Base-by-base conservation (phyloP, 257 asterid species). In the Apocynum venetum region DNA sequence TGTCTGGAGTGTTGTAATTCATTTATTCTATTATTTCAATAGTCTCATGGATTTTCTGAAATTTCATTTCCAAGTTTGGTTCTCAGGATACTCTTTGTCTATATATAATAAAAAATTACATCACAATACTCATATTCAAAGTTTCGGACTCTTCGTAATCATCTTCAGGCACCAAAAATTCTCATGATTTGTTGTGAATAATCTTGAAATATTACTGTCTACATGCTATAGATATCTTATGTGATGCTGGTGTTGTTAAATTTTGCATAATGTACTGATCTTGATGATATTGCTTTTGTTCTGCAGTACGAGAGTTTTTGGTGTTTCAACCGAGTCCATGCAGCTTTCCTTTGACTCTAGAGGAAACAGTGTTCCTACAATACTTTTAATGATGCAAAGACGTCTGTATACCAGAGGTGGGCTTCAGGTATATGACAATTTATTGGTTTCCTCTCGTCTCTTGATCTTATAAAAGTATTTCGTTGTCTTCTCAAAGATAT, bases 291-390 rank as follows among this genome's bases (percentile, higher is more conserved):
- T 65, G 59, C 60, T 46, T 53, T 73, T 75, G 11, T 64, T 76
- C 9, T 81, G 52, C 73, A 93, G 97, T 79, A 86, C 97, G 36
- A 85, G 94, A 77, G 98, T 89, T 14, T 93, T 93, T 78, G 98
- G 98, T 48, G 98, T 93, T 79, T 93, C 98, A 47, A 91, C 93
- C 2, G 96, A 93, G 77, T 93, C 97, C 2, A 93, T 93, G 98
- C 98, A 93, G 88, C 96, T 93, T 52, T 93, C 97, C 13, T 87
- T 85, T 76, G 98, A 93, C 78, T 78, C 91, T 40, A 80, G 98
- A 79, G 98, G 97, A 73, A 93, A 93, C 71, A 86, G 93, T 44
- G 93, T 93, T 20, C 98, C 98, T 4, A 93, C 97, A 25, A 91
- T 91, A 79, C 89, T 93, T 44, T 81, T 93, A 49, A 88, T 93